phyloP scores from a whole-genome alignment of 257 asterid species.

The Leptodermis oblonga region DNA sequence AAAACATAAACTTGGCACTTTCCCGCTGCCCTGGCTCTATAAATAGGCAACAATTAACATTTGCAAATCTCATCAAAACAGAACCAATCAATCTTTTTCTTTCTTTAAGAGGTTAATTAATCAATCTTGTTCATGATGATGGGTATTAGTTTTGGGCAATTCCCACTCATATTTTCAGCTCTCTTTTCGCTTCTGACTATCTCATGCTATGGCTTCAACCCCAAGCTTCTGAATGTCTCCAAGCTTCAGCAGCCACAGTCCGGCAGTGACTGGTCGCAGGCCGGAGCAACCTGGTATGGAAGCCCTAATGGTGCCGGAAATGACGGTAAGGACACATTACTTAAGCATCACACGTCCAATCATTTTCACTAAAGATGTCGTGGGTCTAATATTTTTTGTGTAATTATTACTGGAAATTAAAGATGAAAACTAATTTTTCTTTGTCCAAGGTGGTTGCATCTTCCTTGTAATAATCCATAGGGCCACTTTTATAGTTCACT shows the following conservation, averaged over 20 bases:
- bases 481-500: too few relatives aligned
- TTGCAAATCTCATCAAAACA: not conserved
- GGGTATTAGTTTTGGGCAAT: constrained; percentile 20
- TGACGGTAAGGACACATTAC: constrained; percentile 40
- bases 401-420: too few relatives aligned
- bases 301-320: constrained; percentile 76
- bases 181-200: constrained; percentile 28
- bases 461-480: too few relatives aligned
- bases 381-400: too few relatives aligned
- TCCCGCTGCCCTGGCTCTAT: constrained; percentile 3
- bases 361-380: too few relatives aligned
- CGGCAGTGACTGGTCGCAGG: constrained; percentile 55
- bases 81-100: not conserved
- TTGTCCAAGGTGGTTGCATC: too few relatives aligned
- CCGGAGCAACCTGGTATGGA: constrained; percentile 92
- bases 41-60: constrained; percentile 12
- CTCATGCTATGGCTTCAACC: constrained; percentile 50
- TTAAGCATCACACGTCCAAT: too few relatives aligned
- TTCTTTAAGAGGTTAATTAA: too few relatives aligned
- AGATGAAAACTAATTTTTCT: too few relatives aligned
- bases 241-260: too few relatives aligned
- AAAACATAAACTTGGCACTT: not conserved
- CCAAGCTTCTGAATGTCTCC: constrained; percentile 23
- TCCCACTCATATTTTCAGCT: constrained; percentile 17
- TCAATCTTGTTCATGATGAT: constrained; percentile 16